Base-by-base conservation (phyloP, 805 yeast species). In the Grigorovia humatica region DNA sequence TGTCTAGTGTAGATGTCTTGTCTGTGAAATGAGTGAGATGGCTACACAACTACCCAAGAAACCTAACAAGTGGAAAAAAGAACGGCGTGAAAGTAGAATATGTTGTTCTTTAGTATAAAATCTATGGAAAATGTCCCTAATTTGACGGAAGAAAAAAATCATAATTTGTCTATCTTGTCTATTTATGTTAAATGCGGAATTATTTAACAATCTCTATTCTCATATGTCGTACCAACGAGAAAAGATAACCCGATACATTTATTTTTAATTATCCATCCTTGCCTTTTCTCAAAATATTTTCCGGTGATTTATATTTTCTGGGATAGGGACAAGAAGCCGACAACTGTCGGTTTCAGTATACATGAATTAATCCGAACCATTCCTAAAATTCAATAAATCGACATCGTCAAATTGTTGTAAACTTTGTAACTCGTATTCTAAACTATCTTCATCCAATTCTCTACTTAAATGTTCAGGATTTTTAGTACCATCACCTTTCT, bases 61-160 rank as follows among this genome's bases (percentile, higher is more conserved):
- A 7, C 70, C 71, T 40, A 67, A 54, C 13, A 68, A 54, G 42
- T 64, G 64, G 57, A 68, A 64, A 48, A 68, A 68, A 4, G 71
- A 70, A 30, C 60, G 57, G 30, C 69, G 58, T 4, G 70, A 66
- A 18, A 67, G 54, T 27, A 54, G 48, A 5, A 64, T 60, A 52
- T 66, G 68, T 46, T 64, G 66, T 17, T 51, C 43, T 5, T 62
- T 60, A 13, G 64, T 56, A 50, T 67, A 63, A 9, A 65, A 66
- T 38, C 59, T 58, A n/a, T 60, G 59, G 50, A 68, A 68, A 8
- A 66, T 65, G n/a, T 60, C 62, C 45, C 67, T 55, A 20, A 68
- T 59, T 49, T 68, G 71, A 42, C 59, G 61, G 51, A 65, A 62
- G 44, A 63, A 56, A 46, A 62, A 58, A 15, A 59, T 46, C 65